phyloP scores from a whole-genome alignment of 2,329 filamentous ascomycete genomes.

The Alternaria brassicicola region DNA sequence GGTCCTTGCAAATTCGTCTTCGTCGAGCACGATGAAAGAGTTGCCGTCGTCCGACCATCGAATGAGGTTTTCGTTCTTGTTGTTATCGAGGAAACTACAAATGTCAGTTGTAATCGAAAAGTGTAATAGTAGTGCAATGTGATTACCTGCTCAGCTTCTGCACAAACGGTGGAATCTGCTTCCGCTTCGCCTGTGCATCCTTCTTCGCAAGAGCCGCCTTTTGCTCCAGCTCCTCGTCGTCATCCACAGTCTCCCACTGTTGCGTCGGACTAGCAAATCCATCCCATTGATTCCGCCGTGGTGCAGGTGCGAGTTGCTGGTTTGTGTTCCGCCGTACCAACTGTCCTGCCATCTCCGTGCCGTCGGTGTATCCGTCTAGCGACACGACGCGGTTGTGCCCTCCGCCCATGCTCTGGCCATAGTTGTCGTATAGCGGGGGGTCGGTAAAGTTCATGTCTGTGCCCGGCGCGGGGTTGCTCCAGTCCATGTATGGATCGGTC shows the following conservation, averaged over 20 bases:
- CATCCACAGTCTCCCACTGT: conserved; percentile 61
- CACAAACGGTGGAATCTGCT: conserved; percentile 96
- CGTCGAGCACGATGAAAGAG: conserved; percentile 94
- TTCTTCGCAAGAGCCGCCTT: conserved; percentile 81
- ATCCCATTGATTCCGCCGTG: conserved; percentile 50
- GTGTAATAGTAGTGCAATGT: background rate
- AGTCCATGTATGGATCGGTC: conserved; percentile 45
- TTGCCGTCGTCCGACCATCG: conserved; percentile 96
- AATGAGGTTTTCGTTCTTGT: conserved; percentile 92
- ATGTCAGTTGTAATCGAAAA: conserved; percentile 16
- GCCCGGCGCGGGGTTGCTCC: conserved; percentile 37
- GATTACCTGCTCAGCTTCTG: conserved; percentile 94
- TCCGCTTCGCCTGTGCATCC: conserved; percentile 86
- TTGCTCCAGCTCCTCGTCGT: conserved; percentile 80
- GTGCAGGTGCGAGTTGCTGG: conserved; percentile 52
- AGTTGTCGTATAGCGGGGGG: conserved; percentile 45
- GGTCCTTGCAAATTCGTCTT: conserved; percentile 83
- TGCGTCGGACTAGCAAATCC: conserved; percentile 51
- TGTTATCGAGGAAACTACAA: conserved; percentile 85
- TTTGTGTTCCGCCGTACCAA: conserved; percentile 55
- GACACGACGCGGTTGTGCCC: conserved; percentile 43
- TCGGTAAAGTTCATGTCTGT: conserved; percentile 46
- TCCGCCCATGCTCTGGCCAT: conserved; percentile 21
- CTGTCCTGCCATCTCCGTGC: conserved; percentile 47
- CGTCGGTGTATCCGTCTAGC: conserved; percentile 39